These are phyloP conservation scores for Taiwanofungus camphoratus DNA, from an alignment of 1,284 basidiomycete species.

Conservation along the genomic window DNA sequence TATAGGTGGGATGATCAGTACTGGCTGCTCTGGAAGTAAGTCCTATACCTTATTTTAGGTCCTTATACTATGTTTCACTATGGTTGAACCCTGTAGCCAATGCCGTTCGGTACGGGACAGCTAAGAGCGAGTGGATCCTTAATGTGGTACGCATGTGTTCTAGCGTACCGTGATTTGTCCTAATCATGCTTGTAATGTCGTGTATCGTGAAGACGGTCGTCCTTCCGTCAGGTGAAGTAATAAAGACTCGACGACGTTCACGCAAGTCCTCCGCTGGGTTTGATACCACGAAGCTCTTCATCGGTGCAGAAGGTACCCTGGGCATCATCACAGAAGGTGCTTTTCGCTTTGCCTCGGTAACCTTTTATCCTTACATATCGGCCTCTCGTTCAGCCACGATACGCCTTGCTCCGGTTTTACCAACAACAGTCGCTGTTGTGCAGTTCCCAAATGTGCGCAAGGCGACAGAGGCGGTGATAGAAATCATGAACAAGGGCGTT, in stretches of 20 bases:
- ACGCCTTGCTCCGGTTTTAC: slow-evolving; percentile 74
- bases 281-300: slow-evolving; percentile 88
- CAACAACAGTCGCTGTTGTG: slow-evolving; percentile 66
- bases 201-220: slow-evolving; percentile 73
- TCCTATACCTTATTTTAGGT: slow-evolving; percentile 3
- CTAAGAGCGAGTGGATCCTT: slow-evolving; percentile 47
- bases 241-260: slow-evolving; percentile 85
- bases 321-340: slow-evolving; percentile 88
- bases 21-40: slow-evolving; percentile 75
- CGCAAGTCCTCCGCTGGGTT: slow-evolving; percentile 90
- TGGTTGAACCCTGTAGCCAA: slow-evolving; percentile 35
- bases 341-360: neutral
- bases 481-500: slow-evolving; percentile 69
- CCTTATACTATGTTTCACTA: no score
- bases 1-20: slow-evolving; percentile 90
- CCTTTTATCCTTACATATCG: neutral
- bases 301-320: slow-evolving; percentile 91
- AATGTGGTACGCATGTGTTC: slow-evolving; percentile 52
- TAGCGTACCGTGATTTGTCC: neutral
- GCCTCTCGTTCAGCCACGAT: slow-evolving; percentile 54
- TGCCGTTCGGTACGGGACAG: slow-evolving; percentile 63
- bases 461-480: slow-evolving; percentile 70
- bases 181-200: neutral
- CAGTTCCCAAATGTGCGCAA: slow-evolving; percentile 62
- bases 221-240: slow-evolving; percentile 85